Percentiles rank a stretch among this genome's conserved stretches.
These are phyloP conservation scores for Eleusine indica DNA, from an alignment of 176 grass and related monocot genomes.

Conservation along the genomic window DNA sequence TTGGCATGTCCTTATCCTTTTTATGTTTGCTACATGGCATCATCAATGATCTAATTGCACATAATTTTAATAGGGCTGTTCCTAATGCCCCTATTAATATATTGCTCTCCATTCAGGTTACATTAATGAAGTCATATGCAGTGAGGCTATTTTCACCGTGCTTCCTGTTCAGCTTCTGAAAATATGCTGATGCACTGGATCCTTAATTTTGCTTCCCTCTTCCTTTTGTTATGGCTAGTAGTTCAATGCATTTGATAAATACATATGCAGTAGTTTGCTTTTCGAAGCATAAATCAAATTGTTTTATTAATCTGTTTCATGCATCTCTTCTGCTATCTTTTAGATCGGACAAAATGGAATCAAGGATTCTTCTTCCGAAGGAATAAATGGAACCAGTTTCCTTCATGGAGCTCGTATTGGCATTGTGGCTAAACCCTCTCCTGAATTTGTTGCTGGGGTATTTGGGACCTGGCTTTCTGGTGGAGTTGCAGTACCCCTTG, in stretches of 20 bases:
- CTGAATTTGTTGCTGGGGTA: conserved; percentile 95
- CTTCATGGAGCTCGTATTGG: conserved; percentile 76
- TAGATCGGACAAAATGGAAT: conserved; percentile 21
- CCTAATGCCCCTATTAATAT: background rate
- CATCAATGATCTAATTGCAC: background rate
- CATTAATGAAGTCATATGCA: conserved; percentile 5
- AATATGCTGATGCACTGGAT: conserved; percentile 21
- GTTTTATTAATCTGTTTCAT: conserved; percentile 10
- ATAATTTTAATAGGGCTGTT: background rate
- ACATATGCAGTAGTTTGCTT: conserved; percentile 23
- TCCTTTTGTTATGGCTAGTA: background rate
- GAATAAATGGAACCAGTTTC: conserved; percentile 37
- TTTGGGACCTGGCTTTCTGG: conserved; percentile 95
- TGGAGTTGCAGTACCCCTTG: conserved; percentile 94
- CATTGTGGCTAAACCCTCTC: conserved; percentile 93
- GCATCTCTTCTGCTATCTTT: background rate
- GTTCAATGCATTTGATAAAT: conserved; percentile 1
- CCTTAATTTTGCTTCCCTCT: background rate
- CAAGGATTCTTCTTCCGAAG: conserved; percentile 41
- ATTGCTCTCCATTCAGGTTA: conserved; percentile 7
- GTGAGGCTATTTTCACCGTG: background rate
- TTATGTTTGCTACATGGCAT: conserved; percentile 22
- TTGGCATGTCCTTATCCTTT: conserved; percentile 15
- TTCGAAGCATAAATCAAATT: background rate
- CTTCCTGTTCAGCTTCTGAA: background rate